phyloP scores from a whole-genome alignment of 192 early-diverging fungal genomes.

The Coemansia biformis region DNA sequence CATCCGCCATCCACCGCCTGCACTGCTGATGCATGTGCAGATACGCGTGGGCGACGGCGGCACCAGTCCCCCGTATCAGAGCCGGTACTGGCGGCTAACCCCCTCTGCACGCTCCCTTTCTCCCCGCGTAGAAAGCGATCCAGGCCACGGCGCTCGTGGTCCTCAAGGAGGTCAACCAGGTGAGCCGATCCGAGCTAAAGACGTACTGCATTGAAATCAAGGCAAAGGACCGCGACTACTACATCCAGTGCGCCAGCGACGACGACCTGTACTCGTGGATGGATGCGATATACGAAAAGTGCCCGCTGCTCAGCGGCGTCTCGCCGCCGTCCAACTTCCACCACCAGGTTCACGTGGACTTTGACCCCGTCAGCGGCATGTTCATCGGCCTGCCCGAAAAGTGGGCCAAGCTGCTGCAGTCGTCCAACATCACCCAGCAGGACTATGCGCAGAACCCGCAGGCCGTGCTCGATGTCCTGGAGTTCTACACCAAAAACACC shows the following conservation, averaged over 20 bases:
- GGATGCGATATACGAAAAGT: slow-evolving; percentile 88
- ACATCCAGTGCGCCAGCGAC: slow-evolving; percentile 87
- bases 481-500: slow-evolving; percentile 92
- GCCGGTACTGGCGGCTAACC: not conserved
- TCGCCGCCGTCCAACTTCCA: slow-evolving; percentile 55
- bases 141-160: slow-evolving; percentile 87
- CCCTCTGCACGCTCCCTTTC: not conserved
- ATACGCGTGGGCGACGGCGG: no score
- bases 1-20: no score
- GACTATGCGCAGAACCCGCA: slow-evolving; percentile 98
- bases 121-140: slow-evolving; percentile 28
- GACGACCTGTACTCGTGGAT: slow-evolving; percentile 98
- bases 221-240: slow-evolving; percentile 91
- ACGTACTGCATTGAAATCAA: slow-evolving; percentile 91
- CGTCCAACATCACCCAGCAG: slow-evolving; percentile 92
- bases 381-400: slow-evolving; percentile 85
- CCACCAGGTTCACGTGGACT: slow-evolving; percentile 56
- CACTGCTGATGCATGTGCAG: no score
- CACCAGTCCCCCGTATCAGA: no score
- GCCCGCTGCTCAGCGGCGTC: slow-evolving; percentile 45
- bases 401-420: slow-evolving; percentile 90
- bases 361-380: slow-evolving; percentile 55
- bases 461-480: slow-evolving; percentile 93
- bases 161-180: slow-evolving; percentile 84
- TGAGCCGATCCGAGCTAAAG: slow-evolving; percentile 84